Percentiles rank a stretch among this genome's conserved stretches.
Evolutionary conservation across 345 rosid genomes (phyloP).

Genomic region (Lepidium africanum): DNA sequence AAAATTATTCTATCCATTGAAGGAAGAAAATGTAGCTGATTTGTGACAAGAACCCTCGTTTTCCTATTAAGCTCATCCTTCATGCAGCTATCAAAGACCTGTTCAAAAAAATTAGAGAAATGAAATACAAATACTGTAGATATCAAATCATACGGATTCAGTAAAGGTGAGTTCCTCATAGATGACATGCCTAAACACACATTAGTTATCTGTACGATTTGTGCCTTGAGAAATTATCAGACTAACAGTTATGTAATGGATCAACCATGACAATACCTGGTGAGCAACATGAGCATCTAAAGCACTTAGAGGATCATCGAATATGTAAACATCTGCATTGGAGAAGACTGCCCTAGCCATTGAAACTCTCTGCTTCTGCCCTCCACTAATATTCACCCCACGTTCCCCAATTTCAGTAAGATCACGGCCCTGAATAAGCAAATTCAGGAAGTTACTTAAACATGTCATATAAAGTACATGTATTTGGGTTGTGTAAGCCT

Average conservation of each 20-base stretch:
- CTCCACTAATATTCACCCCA: conserved; percentile 98
- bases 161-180: too few relatives aligned
- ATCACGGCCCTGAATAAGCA: conserved; percentile 63
- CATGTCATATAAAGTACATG: background rate
- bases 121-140: too few relatives aligned
- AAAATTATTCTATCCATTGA: conserved; percentile 71
- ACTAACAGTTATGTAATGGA: background rate
- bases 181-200: background rate
- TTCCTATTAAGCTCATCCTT: conserved; percentile 68
- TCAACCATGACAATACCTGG: conserved; percentile 46
- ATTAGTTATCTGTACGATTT: background rate
- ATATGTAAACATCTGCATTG: conserved; percentile 78
- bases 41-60: conserved; percentile 89
- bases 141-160: too few relatives aligned
- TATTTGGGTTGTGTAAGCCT: background rate
- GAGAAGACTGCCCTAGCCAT: conserved; percentile 98
- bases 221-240: background rate
- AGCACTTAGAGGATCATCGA: conserved; percentile 98
- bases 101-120: background rate
- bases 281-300: conserved; percentile 89
- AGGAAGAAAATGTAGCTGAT: conserved; percentile 97
- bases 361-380: conserved; percentile 98
- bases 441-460: conserved; percentile 1
- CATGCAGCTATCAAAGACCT: conserved; percentile 90
- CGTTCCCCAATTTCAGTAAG: conserved; percentile 96